Conservation (phyloP, 148 eudicot genomes). For the Silene conica region DNA sequence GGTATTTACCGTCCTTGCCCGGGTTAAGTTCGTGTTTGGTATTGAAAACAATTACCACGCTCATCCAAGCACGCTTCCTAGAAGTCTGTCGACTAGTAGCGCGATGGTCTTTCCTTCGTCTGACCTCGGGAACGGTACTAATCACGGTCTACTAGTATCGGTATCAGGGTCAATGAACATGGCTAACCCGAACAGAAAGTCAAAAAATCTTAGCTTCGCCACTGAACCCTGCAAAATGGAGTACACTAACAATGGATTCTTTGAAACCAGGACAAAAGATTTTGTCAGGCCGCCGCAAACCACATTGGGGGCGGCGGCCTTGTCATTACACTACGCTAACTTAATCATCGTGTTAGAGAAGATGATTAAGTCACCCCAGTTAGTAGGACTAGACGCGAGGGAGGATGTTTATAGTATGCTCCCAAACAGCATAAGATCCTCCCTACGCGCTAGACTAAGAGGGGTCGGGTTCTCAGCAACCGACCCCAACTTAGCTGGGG, state of each 20-base stretch:
- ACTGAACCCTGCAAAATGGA: neutral
- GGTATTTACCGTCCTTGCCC: slow-evolving; percentile 51
- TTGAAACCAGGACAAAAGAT: slow-evolving; percentile 48
- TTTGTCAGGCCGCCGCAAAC: slow-evolving; percentile 40
- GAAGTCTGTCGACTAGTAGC: slow-evolving; percentile 73
- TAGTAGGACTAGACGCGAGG: slow-evolving; percentile 78
- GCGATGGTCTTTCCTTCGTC: slow-evolving; percentile 60
- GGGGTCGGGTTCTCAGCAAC: slow-evolving; percentile 72
- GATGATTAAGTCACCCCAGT: slow-evolving; percentile 77
- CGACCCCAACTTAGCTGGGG: slow-evolving; percentile 68
- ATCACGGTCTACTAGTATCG: no score
- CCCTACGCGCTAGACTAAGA: slow-evolving; percentile 50
- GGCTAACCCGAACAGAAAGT: neutral
- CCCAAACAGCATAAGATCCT: slow-evolving; percentile 57
- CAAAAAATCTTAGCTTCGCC: neutral
- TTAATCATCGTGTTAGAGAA: slow-evolving; percentile 76
- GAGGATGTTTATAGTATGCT: slow-evolving; percentile 86
- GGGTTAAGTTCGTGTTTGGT: slow-evolving; percentile 76
- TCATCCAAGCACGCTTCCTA: slow-evolving; percentile 39
- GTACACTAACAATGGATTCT: slow-evolving; percentile 29
- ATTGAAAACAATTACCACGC: slow-evolving; percentile 33
- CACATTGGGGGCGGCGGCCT: slow-evolving; percentile 70
- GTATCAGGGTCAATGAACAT: no score
- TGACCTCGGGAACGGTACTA: slow-evolving; percentile 10
- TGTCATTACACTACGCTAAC: slow-evolving; percentile 75